Base-by-base conservation (phyloP, 78 protist species). In the Polysphondylium violaceum region DNA sequence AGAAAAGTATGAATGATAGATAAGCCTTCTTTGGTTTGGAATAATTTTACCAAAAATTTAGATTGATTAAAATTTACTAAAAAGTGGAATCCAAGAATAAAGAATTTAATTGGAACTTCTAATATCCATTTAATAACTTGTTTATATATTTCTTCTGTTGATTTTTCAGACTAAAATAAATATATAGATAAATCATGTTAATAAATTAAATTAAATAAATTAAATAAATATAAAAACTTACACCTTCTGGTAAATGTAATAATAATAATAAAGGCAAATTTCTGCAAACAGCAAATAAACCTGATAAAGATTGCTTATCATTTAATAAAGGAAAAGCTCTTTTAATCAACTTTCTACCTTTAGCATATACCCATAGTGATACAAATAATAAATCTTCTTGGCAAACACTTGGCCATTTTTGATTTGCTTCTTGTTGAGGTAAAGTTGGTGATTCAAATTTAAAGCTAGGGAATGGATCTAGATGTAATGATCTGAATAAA, bases 331-430 rank as follows among this genome's bases (percentile, higher is more conserved):
- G 50, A 33, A 83, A 83, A 14, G 91, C 91, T 50, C 91, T 69
- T 21, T 58, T 55, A 33, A 83, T 44, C 31, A 83, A 44, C 44
- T 83, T 83, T 40, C 91, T 29, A 59, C 79, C 91, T 33, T 83
- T 83, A 6, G 78, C 91, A 59, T 69, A 55, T 35, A 83, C 91
- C 91, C 91, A 83, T 29, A 83, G 19, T 16, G 79, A 69, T 9
- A 83, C 91, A 71, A 83, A 83, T 36, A 83, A 50, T 6, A 83
- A 35, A 69, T 83, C 91, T 44, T 83, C 91, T 4, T 58, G 91
- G 43, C 91, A 83, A 0, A 83, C 91, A 12, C 81, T 69, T 27
- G 91, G 91, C 91, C 91, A 83, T 44, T 83, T 83, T 71, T 83
- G 91, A 40, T 83, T 74, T 19, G 91, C 81, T 14, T 56, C 65